phyloP scores from a whole-genome alignment of 2,329 filamentous ascomycete species.

The Endocalyx cinctus region DNA sequence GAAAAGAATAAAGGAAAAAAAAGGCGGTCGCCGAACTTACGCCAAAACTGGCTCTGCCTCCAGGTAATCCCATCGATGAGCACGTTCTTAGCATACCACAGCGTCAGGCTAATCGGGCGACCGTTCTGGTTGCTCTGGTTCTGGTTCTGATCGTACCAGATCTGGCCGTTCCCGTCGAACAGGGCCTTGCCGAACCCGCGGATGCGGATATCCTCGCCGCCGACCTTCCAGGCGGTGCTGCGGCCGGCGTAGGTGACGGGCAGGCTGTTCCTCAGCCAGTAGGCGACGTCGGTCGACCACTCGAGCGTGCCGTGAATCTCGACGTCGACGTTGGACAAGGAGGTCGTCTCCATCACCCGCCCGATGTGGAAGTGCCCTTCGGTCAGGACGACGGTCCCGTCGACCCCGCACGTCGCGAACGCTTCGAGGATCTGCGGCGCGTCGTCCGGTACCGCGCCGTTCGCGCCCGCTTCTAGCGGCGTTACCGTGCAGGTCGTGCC shows the following conservation, averaged over 20 bases:
- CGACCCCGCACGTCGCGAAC: constrained; percentile 42
- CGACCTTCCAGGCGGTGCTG: constrained; percentile 42
- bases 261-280: constrained; percentile 43
- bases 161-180: constrained; percentile 40
- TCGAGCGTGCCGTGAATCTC: constrained; percentile 42
- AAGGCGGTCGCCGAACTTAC: constrained; percentile 29
- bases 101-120: constrained; percentile 38
- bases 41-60: constrained; percentile 47
- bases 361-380: constrained; percentile 44
- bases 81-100: constrained; percentile 42
- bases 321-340: constrained; percentile 41
- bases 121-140: constrained; percentile 37
- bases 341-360: constrained; percentile 43
- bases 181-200: constrained; percentile 44
- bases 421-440: constrained; percentile 46
- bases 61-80: constrained; percentile 40
- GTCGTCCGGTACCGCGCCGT: constrained; percentile 34
- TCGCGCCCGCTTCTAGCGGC: constrained; percentile 13
- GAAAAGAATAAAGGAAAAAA: not conserved
- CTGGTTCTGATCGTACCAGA: constrained; percentile 41
- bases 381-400: constrained; percentile 46
- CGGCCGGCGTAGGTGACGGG: constrained; percentile 45
- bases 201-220: constrained; percentile 43
- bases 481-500: constrained; percentile 26
- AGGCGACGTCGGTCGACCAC: constrained; percentile 37